These are phyloP conservation scores for Suillus clintonianus DNA, from an alignment of 768 basidiomycete species.

Conservation along the genomic window DNA sequence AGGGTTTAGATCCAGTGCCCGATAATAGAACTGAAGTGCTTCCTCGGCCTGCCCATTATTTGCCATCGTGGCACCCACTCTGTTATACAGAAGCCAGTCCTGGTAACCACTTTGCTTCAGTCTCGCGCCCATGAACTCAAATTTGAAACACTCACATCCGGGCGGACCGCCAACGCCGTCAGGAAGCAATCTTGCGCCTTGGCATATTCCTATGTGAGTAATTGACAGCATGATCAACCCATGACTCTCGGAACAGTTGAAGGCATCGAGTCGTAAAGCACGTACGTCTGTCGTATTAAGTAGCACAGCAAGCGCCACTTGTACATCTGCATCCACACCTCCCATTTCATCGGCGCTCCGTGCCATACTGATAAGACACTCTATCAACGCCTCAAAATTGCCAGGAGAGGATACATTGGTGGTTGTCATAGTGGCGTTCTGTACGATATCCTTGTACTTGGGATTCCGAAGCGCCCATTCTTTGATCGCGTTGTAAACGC, in stretches of 20 bases:
- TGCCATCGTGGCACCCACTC: slow-evolving; percentile 92
- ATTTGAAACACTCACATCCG: slow-evolving; percentile 59
- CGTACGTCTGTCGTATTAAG: slow-evolving; percentile 88
- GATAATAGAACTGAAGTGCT: slow-evolving; percentile 86
- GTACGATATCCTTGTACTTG: slow-evolving; percentile 52
- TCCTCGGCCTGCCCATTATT: slow-evolving; percentile 80
- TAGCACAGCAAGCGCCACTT: slow-evolving; percentile 90
- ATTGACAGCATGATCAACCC: slow-evolving; percentile 9
- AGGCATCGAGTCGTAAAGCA: slow-evolving; percentile 1
- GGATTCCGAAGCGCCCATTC: slow-evolving; percentile 76
- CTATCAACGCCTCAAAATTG: slow-evolving; percentile 55
- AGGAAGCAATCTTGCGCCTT: slow-evolving; percentile 95
- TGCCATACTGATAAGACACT: slow-evolving; percentile 83
- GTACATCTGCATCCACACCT: slow-evolving; percentile 88
- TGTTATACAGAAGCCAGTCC: slow-evolving; percentile 93
- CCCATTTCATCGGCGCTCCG: slow-evolving; percentile 50
- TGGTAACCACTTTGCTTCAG: slow-evolving; percentile 28
- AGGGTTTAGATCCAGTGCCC: slow-evolving; percentile 85
- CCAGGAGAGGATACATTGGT: slow-evolving; percentile 27
- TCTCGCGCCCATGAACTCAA: neutral
- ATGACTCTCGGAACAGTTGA: neutral
- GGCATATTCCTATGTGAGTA: slow-evolving; percentile 66
- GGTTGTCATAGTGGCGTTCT: slow-evolving; percentile 31
- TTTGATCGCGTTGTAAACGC: slow-evolving; percentile 79
- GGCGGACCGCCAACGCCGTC: slow-evolving; percentile 83